A percentile compares a stretch with the other conserved stretches of the same genome.
Evolutionary conservation across 257 asterid genomes (phyloP).

Genomic region (Solanum habrochaites): DNA sequence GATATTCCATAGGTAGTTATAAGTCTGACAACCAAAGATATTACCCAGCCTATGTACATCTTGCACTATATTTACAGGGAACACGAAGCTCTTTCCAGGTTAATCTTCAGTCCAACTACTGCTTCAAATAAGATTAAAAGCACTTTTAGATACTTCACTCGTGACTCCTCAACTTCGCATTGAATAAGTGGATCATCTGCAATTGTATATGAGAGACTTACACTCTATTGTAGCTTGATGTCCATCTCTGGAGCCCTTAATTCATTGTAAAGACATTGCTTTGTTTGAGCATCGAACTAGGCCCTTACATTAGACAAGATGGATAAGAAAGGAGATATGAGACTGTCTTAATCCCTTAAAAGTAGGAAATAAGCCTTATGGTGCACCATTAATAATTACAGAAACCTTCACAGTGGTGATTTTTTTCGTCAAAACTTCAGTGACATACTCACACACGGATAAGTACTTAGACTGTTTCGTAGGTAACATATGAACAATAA

Average conservation of each 20-base stretch:
- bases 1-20: neutral
- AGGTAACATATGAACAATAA: neutral
- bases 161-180: neutral
- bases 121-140: neutral
- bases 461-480: neutral
- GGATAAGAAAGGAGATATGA: neutral
- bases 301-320: neutral
- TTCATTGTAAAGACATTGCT: neutral
- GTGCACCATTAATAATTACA: neutral
- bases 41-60: neutral
- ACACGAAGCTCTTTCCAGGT: neutral
- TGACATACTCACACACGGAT: no score
- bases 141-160: neutral
- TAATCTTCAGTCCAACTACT: neutral
- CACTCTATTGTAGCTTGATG: neutral
- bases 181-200: neutral
- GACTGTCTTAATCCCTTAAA: neutral
- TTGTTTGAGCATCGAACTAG: neutral
- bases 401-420: neutral
- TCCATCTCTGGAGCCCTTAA: neutral
- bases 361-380: neutral
- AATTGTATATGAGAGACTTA: neutral
- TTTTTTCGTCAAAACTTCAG: neutral
- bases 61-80: neutral
- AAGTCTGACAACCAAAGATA: neutral